These are phyloP conservation scores for Orbilia ellipsospora DNA, from an alignment of 2,329 filamentous ascomycete species.

Conservation along the genomic window DNA sequence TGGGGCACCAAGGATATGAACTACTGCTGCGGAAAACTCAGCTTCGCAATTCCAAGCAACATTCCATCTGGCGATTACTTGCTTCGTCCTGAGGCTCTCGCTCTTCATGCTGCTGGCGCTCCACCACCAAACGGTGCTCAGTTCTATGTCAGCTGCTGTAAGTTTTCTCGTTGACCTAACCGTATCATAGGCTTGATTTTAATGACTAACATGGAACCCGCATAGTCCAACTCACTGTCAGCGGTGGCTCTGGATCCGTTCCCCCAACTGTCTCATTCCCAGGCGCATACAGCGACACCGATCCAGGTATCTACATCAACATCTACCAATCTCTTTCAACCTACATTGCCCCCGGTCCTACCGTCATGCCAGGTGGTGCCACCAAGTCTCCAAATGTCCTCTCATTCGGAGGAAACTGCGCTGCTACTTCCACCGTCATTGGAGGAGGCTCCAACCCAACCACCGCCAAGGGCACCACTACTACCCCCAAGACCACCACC, in stretches of 20 bases:
- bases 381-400: constrained; percentile 62
- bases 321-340: constrained; percentile 63
- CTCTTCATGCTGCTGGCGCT: constrained; percentile 66
- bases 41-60: constrained; percentile 65
- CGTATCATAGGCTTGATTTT: neutral
- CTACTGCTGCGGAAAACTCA: constrained; percentile 63
- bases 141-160: constrained; percentile 55
- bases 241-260: constrained; percentile 30
- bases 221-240: constrained; percentile 48
- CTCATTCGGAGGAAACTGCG: constrained; percentile 42
- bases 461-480: constrained; percentile 6
- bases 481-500: neutral
- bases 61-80: constrained; percentile 69
- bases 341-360: constrained; percentile 66
- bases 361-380: constrained; percentile 72
- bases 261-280: constrained; percentile 65
- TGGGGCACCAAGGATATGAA: constrained; percentile 66
- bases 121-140: constrained; percentile 48
- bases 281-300: constrained; percentile 64
- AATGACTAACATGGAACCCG: neutral
- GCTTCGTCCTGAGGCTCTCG: constrained; percentile 68
- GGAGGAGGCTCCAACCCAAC: constrained; percentile 48
- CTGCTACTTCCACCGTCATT: constrained; percentile 44
- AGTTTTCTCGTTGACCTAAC: constrained; percentile 1
- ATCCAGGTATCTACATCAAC: constrained; percentile 66